phyloP scores from a whole-genome alignment of 2,329 filamentous ascomycete species.

The Pyrenochaeta sp. region DNA sequence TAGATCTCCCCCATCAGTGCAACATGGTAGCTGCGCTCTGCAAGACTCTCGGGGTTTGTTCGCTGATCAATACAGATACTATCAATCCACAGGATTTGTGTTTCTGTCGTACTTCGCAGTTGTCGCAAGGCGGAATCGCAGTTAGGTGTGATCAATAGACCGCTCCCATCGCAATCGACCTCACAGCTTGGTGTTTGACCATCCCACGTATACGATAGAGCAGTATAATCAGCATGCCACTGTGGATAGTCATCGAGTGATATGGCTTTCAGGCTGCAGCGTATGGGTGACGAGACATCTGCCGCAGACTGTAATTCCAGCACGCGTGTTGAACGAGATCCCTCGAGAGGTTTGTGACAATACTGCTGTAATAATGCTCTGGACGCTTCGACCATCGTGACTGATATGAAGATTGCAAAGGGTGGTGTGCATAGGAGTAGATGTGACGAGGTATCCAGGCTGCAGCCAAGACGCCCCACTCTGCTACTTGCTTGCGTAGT shows the following conservation, averaged over 20 bases:
- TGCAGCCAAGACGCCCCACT: not conserved
- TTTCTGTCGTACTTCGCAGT: slow-evolving; percentile 2
- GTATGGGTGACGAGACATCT: not conserved
- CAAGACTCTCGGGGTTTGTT: not conserved
- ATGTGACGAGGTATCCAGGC: not conserved
- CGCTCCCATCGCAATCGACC: slow-evolving; percentile 4
- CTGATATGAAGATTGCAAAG: not conserved
- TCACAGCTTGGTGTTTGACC: slow-evolving; percentile 2
- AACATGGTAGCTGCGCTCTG: slow-evolving; percentile 15
- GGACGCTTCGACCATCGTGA: not conserved
- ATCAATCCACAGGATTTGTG: not conserved
- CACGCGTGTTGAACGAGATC: not conserved
- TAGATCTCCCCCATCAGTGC: slow-evolving; percentile 17
- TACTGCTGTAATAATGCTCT: not conserved
- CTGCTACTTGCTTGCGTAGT: not conserved
- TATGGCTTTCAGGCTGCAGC: not conserved
- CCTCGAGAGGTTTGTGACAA: not conserved
- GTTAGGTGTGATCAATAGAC: slow-evolving; percentile 9
- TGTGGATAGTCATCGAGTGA: slow-evolving; percentile 3
- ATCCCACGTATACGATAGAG: slow-evolving; percentile 16
- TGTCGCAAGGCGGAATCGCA: slow-evolving; percentile 8
- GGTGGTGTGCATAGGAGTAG: not conserved
- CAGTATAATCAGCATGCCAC: slow-evolving; percentile 5
- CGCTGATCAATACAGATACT: not conserved
- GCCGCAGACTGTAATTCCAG: not conserved